Evolutionary conservation across 148 eudicot species (phyloP).

Genomic region (Pouteria glomerata): DNA sequence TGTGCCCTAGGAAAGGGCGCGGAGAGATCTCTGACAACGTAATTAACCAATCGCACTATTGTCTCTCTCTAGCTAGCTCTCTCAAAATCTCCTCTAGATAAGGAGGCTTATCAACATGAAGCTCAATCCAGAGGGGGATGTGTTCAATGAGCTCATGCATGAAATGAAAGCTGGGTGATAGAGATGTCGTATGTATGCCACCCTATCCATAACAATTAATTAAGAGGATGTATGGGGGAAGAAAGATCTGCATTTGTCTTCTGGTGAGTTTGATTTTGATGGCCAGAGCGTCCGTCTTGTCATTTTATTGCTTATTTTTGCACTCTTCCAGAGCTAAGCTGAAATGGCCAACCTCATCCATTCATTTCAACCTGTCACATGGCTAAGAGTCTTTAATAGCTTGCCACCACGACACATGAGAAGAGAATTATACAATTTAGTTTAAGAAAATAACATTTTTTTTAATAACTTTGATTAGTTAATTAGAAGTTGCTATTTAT

Average conservation of each 20-base stretch:
- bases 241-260: conserved; percentile 14
- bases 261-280: conserved; percentile 13
- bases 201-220: too few species aligned
- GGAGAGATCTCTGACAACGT: background rate
- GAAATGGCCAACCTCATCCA: background rate
- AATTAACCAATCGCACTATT: background rate
- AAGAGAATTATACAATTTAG: too few species aligned
- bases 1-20: background rate
- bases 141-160: background rate
- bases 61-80: background rate
- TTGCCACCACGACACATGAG: too few species aligned
- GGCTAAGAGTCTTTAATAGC: too few species aligned
- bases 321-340: background rate
- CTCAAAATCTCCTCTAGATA: background rate
- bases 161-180: background rate
- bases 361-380: too few species aligned
- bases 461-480: too few species aligned
- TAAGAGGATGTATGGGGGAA: background rate
- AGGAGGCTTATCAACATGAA: conserved; percentile 14
- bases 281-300: background rate
- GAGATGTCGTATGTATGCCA: background rate
- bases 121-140: conserved; percentile 1
- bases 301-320: background rate
- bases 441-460: too few species aligned
- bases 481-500: too few species aligned